A percentile compares a stretch with the other conserved stretches of the same genome.
Evolutionary conservation across 805 yeast genomes (phyloP).

Genomic region (Candida fluviatilis): DNA sequence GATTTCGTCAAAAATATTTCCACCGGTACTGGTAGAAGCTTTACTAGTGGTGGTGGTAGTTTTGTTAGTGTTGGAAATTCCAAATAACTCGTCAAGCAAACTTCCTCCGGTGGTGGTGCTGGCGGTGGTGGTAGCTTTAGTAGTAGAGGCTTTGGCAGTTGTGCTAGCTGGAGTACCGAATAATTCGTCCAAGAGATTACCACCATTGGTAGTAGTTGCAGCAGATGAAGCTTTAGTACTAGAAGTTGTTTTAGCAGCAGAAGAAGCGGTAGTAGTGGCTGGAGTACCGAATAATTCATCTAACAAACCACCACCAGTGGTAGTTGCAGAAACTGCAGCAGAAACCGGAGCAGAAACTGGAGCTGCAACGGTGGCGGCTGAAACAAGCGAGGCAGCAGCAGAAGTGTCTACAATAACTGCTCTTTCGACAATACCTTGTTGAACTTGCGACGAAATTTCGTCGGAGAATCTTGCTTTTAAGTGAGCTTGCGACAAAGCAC

Average conservation of each 20-base stretch:
- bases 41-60: slow-evolving; percentile 7
- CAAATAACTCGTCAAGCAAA: neutral
- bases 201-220: slow-evolving; percentile 8
- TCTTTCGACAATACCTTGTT: slow-evolving; percentile 10
- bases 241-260: slow-evolving; percentile 5
- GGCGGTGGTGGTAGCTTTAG: slow-evolving; percentile 7
- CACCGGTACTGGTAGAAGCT: slow-evolving; percentile 8
- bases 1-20: slow-evolving; percentile 3
- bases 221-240: slow-evolving; percentile 9
- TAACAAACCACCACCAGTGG: slow-evolving; percentile 8
- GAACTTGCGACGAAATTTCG: slow-evolving; percentile 10
- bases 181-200: slow-evolving; percentile 8
- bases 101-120: slow-evolving; percentile 8
- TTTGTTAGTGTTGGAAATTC: too few relatives aligned
- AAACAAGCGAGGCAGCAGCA: slow-evolving; percentile 3
- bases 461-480: slow-evolving; percentile 12
- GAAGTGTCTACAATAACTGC: slow-evolving; percentile 1
- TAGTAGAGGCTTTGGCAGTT: neutral
- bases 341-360: slow-evolving; percentile 4
- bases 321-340: slow-evolving; percentile 6
- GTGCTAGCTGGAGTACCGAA: slow-evolving; percentile 7
- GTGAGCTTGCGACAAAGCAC: neutral
- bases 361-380: slow-evolving; percentile 1
- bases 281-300: slow-evolving; percentile 13
- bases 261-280: slow-evolving; percentile 5